Evolutionary conservation across 2,329 filamentous ascomycete genomes (phyloP).

Genomic region (Epichloe typhina): DNA sequence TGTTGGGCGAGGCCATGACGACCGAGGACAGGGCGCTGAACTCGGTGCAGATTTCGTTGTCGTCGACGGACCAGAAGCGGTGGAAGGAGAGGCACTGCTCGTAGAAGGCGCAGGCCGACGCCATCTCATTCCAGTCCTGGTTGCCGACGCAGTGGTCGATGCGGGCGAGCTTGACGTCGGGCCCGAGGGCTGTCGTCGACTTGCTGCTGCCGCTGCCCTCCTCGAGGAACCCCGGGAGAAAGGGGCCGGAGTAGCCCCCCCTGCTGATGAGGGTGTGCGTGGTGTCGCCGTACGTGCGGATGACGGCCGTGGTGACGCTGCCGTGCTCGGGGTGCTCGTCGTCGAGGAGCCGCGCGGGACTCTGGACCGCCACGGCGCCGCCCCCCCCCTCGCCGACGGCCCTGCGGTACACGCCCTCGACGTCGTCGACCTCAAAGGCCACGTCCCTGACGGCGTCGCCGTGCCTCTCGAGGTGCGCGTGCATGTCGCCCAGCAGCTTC

Average conservation of each 20-base stretch:
- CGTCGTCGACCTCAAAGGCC: constrained; percentile 85
- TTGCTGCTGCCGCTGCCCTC: constrained; percentile 11
- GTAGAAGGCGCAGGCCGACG: constrained; percentile 56
- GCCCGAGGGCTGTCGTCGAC: constrained; percentile 31
- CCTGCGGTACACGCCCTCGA: constrained; percentile 62
- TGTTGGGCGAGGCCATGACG: constrained; percentile 79
- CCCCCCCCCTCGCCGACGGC: constrained; percentile 45
- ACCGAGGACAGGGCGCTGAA: constrained; percentile 80
- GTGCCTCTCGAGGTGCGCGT: constrained; percentile 72
- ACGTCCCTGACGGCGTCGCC: constrained; percentile 94
- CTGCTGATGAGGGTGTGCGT: constrained; percentile 84
- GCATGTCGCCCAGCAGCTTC: constrained; percentile 56
- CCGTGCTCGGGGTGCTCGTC: constrained; percentile 36
- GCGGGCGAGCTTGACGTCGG: constrained; percentile 51
- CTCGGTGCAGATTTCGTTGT: constrained; percentile 83
- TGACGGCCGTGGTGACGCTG: constrained; percentile 59
- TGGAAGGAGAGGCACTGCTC: constrained; percentile 85
- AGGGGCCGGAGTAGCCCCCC: constrained; percentile 55
- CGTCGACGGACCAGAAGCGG: constrained; percentile 94
- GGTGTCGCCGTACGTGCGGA: constrained; percentile 88
- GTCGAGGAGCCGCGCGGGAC: constrained; percentile 31
- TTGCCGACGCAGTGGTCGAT: constrained; percentile 98
- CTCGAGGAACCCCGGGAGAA: constrained; percentile 70
- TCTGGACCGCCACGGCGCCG: constrained; percentile 45
- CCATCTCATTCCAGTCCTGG: constrained; percentile 89